Base-by-base conservation (phyloP, 805 yeast genomes). In the Candida tibetensis region DNA sequence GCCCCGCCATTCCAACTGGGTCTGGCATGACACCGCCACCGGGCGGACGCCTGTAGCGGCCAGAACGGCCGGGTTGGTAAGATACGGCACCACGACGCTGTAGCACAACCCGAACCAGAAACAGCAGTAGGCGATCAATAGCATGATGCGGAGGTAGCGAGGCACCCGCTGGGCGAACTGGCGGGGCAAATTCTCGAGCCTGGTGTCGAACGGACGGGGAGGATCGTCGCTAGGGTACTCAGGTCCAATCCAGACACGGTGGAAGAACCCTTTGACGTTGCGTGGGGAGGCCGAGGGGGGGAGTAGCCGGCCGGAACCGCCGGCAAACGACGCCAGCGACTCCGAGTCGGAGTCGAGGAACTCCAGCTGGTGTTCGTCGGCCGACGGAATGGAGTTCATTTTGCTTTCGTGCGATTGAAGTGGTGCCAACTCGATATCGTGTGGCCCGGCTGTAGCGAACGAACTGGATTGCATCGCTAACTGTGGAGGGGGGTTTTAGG, bases 1-100 rank as follows among this genome's bases (percentile, higher is more conserved):
- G 0, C 95, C 95, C 34, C 55, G 63, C 96, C 96, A 88, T 41
- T 60, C 57, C 15, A 55, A 47, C 28, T 68, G 72, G 12, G 57
- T 64, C 3, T 69, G 58, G 48, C 87, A 81, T 0, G 81, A 66
- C 17, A 82, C 49, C 4, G 79, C 53, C 1, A 71, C 45, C 2
- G 77, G 67, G 12, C 63, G 51, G 2, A 48, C 36, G 32, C 54
- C 52, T 3, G 42, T 38, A 8, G 51, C 51, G 4, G 38, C 40
- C 1, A 48, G 49, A 5, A 51, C 23, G 4, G 35, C 32, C 2
- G 70, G 64, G 8, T 53, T 49, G 1, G 73, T 62, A 32, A 77
- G 58, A 41, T 74, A 75, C 0, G 83, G 79, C 7, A 60, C 46
- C 4, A 78, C 41, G 0, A 75, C 53, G 5, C 52, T 52, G 43